Base-by-base conservation (phyloP, 1,284 basidiomycete genomes). In the Trichosporon faecale region DNA sequence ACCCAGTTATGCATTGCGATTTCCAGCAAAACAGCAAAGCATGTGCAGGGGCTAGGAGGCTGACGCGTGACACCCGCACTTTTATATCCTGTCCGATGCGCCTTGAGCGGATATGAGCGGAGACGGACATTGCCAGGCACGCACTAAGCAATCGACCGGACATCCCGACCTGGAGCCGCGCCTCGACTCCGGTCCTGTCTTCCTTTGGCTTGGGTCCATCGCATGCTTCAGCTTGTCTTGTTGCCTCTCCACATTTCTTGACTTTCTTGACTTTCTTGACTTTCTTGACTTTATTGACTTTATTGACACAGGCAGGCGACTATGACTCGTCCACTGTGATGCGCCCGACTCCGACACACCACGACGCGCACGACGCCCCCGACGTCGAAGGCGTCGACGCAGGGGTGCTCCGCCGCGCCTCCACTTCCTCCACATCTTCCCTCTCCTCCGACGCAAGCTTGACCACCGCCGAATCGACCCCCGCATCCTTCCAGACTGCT, bases 401-500 rank as follows among this genome's bases (percentile, higher is more conserved):
- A 18, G 21, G 29, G 27, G 16, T 9, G 3, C 57, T n/a, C 14
- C 55, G 55, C 5, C 57, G 57, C 29, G 57, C 29, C 29, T 61
- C 57, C 18, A 61, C 57, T 14, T 31, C 27, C 12, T 33, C 57
- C 29, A 33, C 57, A 16, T 31, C 57, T 16, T 33, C 57, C 16
- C 7, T 23, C 29, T n/a, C 6, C 57, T 61, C 57, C 57, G 57
- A 61, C 8, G 57, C 57, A 16, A 61, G 57, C 27, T 29, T 61
- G 27, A 61, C 57, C 9, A 61, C 57, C 9, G 57, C 57, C 27
- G 57, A 61, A 18, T 61, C 57, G 29, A 61, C 57, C 27, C 52
- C 57, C 29, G 57, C 57, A 27, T 61, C 57, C 29, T 61, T 61
- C 57, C 57, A 61, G 16, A 61, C 57, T 6, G 57, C 57, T 11